A percentile compares a stretch with the other conserved stretches of the same genome.
These are phyloP conservation scores for Kluyveromyces nonfermentans DNA, from an alignment of 805 yeast genomes.

Conservation along the genomic window DNA sequence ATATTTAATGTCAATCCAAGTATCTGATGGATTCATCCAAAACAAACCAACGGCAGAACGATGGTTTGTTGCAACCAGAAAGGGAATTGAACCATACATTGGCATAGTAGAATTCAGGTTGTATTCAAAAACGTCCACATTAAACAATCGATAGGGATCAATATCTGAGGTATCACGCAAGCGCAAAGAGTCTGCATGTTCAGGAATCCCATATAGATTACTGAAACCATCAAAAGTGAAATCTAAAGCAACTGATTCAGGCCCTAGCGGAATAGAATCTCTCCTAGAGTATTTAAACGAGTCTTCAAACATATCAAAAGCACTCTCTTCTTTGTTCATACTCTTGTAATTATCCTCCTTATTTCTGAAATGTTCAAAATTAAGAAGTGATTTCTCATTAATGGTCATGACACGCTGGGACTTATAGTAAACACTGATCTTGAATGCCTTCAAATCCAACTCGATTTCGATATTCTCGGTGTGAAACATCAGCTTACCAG, in stretches of 20 bases:
- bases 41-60: conserved; percentile 63
- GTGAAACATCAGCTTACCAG: neutral
- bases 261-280: conserved; percentile 72
- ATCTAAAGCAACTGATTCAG: conserved; percentile 83
- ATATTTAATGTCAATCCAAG: conserved; percentile 62
- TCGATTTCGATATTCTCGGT: conserved; percentile 33
- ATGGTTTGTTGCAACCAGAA: conserved; percentile 60
- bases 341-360: conserved; percentile 34
- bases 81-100: conserved; percentile 93
- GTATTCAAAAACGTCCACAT: conserved; percentile 94
- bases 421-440: conserved; percentile 38
- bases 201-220: conserved; percentile 90
- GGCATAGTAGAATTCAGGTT: conserved; percentile 74
- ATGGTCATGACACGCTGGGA: conserved; percentile 42
- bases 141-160: conserved; percentile 81
- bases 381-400: conserved; percentile 63
- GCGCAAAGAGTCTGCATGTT: conserved; percentile 77
- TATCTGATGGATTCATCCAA: conserved; percentile 92
- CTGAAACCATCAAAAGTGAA: conserved; percentile 50
- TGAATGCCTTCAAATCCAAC: conserved; percentile 40
- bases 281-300: conserved; percentile 52
- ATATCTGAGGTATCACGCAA: conserved; percentile 53
- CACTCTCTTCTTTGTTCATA: conserved; percentile 49
- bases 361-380: conserved; percentile 72
- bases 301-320: conserved; percentile 62